Evolutionary conservation across 768 basidiomycete species (phyloP).

Genomic region (Piloderma croceum): DNA sequence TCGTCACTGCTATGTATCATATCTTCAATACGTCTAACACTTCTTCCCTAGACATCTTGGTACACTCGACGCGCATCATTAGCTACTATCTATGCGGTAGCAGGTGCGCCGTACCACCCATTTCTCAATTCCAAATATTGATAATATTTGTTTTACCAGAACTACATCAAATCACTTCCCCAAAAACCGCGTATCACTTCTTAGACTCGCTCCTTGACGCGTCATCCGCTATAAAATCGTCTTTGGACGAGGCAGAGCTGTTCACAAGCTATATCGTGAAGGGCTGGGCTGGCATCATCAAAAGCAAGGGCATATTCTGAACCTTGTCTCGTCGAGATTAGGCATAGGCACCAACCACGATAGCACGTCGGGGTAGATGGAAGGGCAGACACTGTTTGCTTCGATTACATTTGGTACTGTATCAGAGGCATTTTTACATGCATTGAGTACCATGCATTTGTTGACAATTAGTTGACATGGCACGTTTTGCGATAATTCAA

Average conservation of each 20-base stretch:
- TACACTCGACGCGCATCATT: conserved; percentile 63
- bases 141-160: conserved; percentile 35
- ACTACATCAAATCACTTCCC: conserved; percentile 78
- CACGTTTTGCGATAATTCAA: neutral
- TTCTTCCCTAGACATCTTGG: conserved; percentile 54
- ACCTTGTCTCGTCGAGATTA: neutral
- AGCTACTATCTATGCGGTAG: conserved; percentile 64
- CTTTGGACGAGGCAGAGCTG: conserved; percentile 45
- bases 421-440: neutral
- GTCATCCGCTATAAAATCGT: conserved; percentile 38
- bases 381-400: too few species aligned
- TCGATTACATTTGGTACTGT: neutral
- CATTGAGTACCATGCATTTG: neutral
- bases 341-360: neutral
- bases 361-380: too few species aligned
- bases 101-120: conserved; percentile 38
- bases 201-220: conserved; percentile 57
- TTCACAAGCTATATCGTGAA: conserved; percentile 58
- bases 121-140: neutral
- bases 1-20: neutral
- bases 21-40: conserved; percentile 3
- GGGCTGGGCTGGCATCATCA: conserved; percentile 70
- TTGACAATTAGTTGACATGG: neutral
- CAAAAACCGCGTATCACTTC: conserved; percentile 59
- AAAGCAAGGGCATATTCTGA: conserved; percentile 55